A percentile compares a stretch with the other conserved stretches of the same genome.
Conservation (phyloP, 1,139 yeast species). For the Yarrowia galli region DNA sequence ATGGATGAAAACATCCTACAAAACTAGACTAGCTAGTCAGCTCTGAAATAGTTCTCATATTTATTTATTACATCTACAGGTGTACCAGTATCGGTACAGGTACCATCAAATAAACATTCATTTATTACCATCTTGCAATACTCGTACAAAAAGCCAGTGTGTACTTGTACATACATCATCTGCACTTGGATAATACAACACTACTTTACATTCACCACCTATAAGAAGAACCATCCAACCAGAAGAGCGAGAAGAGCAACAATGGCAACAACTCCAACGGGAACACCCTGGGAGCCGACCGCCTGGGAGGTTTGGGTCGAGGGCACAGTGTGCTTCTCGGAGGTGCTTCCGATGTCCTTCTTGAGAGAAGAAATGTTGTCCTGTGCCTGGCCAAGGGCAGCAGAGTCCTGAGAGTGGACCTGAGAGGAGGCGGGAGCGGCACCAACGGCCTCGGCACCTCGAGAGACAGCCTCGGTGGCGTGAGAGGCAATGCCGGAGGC, state of each 20-base stretch:
- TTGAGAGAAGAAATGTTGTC: slow-evolving; percentile 31
- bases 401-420: slow-evolving; percentile 28
- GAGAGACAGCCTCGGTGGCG: slow-evolving; percentile 23
- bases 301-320: slow-evolving; percentile 33
- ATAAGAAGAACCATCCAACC: slow-evolving; percentile 66
- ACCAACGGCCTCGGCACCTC: slow-evolving; percentile 41
- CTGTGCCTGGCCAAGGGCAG: slow-evolving; percentile 31
- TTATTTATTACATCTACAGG: background rate
- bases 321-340: slow-evolving; percentile 33
- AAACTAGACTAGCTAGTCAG: background rate
- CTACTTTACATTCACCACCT: slow-evolving; percentile 42
- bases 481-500: slow-evolving; percentile 1
- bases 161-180: background rate
- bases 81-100: too few species aligned
- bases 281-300: slow-evolving; percentile 53
- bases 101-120: background rate
- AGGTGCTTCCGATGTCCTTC: slow-evolving; percentile 22
- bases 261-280: slow-evolving; percentile 60
- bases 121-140: slow-evolving; percentile 16
- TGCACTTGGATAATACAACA: background rate
- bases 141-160: slow-evolving; percentile 17
- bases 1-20: background rate
- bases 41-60: background rate
- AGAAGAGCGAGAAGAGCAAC: slow-evolving; percentile 64
- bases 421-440: slow-evolving; percentile 15